Percentiles rank a stretch among this genome's conserved stretches.
phyloP scores from a whole-genome alignment of 116 monocot species.

The Iris pallida region DNA sequence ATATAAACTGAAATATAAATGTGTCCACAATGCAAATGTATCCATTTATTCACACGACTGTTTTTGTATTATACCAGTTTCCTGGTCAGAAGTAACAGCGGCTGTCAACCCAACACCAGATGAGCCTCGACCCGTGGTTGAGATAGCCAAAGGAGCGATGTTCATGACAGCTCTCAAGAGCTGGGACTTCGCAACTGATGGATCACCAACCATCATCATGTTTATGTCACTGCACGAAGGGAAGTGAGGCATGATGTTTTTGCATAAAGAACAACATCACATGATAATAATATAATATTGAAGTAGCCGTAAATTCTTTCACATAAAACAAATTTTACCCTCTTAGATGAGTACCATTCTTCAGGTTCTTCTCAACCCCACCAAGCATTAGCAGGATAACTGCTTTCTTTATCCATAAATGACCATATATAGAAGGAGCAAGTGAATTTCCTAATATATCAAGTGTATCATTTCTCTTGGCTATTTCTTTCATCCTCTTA shows the following conservation, averaged over 20 bases:
- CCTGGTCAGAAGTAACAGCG: conserved; percentile 81
- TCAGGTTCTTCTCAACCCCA: conserved; percentile 89
- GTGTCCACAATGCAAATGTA: no score
- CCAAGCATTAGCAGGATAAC: conserved; percentile 93
- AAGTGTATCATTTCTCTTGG: conserved; percentile 77
- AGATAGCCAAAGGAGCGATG: conserved; percentile 75
- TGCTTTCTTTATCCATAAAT: conserved; percentile 95
- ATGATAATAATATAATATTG: no score
- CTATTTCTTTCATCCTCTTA: conserved; percentile 80
- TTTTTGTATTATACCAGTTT: conserved; percentile 48
- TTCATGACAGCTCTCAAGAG: conserved; percentile 76
- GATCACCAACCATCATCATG: conserved; percentile 96
- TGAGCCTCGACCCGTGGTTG: conserved; percentile 80
- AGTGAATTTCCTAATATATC: conserved; percentile 80
- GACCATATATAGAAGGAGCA: conserved; percentile 95
- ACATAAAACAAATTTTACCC: conserved; percentile 34
- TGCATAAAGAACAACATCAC: no score
- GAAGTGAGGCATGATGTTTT: not conserved
- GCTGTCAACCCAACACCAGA: conserved; percentile 89
- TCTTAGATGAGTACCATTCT: conserved; percentile 96
- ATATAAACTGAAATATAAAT: no score
- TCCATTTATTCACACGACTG: no score
- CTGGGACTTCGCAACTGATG: conserved; percentile 86
- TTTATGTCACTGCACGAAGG: conserved; percentile 60
- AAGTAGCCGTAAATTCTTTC: no score